Base-by-base conservation (phyloP, 2,329 filamentous ascomycete genomes). In the Xylaria arbuscula region DNA sequence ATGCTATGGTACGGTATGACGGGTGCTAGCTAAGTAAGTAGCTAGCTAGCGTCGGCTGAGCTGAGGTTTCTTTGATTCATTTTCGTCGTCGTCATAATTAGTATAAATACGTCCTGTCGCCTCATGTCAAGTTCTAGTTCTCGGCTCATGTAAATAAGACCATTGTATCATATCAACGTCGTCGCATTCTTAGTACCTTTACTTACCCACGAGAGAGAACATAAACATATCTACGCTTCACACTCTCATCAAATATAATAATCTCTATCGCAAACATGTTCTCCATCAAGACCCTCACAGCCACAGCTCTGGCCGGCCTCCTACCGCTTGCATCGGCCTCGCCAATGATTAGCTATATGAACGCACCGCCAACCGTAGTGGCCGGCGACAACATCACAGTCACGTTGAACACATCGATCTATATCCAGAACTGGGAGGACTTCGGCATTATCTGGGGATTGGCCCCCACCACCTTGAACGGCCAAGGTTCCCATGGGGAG, bases 401-500 rank as follows among this genome's bases (percentile, higher is more conserved):
- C 15, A 77, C 72, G 9, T 62, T 80, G 22, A 64, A 62, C 45
- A 77, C 76, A 17, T 61, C 74, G 22, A 76, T 74, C 70, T 79
- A 79, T 75, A 67, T 76, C 48, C 76, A 79, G 74, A 80, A 80
- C 75, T 79, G 71, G 72, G 72, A 76, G 62, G 78, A 80, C 72
- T 79, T 74, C 69, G 67, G 74, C 55, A 76, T 80, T 65, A 62
- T 76, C 47, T 80, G 76, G 76, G 78, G 76, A 1, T 34, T 79
- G 17, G 38, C 69, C 2, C 57, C 71, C 11, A 57, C 62, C 9
- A n/a, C n/a, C 22, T 56, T 34, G 28, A 60, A 59, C 19, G 34
- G 48, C 61, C 24, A 62, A 36, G 59, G 64, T 69, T 64, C 70
- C 69, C 68, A 70, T 64, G 72, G 71, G 45, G 32, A 48, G 8